Conservation (phyloP, 2,329 filamentous ascomycete species). For the Teratosphaeria viscida region DNA sequence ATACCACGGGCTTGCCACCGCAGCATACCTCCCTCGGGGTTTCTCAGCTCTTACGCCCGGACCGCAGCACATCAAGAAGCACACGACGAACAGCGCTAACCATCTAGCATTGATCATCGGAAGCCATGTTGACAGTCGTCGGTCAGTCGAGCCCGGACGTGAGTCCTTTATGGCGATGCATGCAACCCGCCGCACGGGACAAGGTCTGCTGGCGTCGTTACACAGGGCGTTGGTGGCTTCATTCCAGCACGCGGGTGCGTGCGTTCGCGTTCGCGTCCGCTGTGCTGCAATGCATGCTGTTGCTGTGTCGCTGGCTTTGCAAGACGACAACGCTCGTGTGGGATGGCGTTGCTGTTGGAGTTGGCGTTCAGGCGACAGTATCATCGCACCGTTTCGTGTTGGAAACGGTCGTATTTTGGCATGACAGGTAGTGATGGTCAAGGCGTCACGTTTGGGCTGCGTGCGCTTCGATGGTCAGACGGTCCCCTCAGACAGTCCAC, state of each 20-base stretch:
- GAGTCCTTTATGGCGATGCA: constrained; percentile 4
- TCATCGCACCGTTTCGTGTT: neutral
- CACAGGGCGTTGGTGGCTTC: constrained; percentile 13
- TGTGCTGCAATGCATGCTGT: constrained; percentile 11
- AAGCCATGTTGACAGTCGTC: constrained; percentile 4
- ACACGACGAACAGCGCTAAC: constrained; percentile 6
- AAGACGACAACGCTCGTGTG: constrained; percentile 11
- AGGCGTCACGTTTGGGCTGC: neutral
- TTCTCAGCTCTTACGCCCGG: constrained; percentile 10
- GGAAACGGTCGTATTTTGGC: neutral
- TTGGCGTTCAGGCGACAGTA: neutral
- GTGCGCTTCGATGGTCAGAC: neutral
- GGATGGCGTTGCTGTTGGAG: neutral
- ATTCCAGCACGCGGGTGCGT: constrained; percentile 14
- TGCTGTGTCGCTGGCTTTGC: constrained; percentile 12
- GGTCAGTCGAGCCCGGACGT: neutral
- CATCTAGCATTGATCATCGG: constrained; percentile 1
- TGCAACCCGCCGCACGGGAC: constrained; percentile 5
- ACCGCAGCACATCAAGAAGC: constrained; percentile 14
- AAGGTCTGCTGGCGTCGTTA: constrained; percentile 7
- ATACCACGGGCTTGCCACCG: constrained; percentile 1
- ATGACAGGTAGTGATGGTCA: neutral
- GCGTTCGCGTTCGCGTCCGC: constrained; percentile 5
- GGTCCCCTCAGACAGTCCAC: neutral
- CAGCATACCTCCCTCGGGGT: constrained; percentile 5